These are phyloP conservation scores for Sabuloglossum arenarium DNA, from an alignment of 495 filamentous ascomycete genomes.

Conservation along the genomic window DNA sequence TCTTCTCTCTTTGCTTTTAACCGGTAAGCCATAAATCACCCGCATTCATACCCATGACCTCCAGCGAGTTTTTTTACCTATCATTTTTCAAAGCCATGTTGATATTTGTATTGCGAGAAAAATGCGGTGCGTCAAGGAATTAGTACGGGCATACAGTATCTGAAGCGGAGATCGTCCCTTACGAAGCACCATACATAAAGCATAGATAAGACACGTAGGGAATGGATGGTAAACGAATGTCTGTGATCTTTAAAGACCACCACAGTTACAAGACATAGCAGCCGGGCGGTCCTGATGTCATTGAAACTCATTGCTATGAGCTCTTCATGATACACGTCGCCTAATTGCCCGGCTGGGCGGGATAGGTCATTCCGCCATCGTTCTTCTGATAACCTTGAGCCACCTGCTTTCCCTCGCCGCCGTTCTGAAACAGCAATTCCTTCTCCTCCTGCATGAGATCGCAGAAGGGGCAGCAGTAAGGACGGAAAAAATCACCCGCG, in stretches of 20 bases:
- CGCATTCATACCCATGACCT: too few relatives aligned
- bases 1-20: too few relatives aligned
- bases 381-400: constrained; percentile 2
- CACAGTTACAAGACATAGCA: neutral
- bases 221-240: neutral
- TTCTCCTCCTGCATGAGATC: constrained; percentile 32
- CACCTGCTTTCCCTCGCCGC: neutral
- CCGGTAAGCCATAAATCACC: too few relatives aligned
- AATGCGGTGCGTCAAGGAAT: too few relatives aligned
- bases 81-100: too few relatives aligned
- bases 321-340: neutral
- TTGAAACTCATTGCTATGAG: neutral
- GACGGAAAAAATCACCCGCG: constrained; percentile 26
- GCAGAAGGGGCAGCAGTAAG: constrained; percentile 32
- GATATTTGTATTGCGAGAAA: too few relatives aligned
- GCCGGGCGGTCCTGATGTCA: neutral
- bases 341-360: neutral
- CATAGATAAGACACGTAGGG: too few relatives aligned
- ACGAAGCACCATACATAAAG: too few relatives aligned
- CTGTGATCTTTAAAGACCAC: neutral
- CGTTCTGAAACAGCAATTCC: constrained; percentile 18
- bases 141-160: too few relatives aligned
- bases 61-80: too few relatives aligned
- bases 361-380: neutral
- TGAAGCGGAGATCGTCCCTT: too few relatives aligned